Conservation (phyloP, 2,329 filamentous ascomycete genomes). For the Fusarium sp. region DNA sequence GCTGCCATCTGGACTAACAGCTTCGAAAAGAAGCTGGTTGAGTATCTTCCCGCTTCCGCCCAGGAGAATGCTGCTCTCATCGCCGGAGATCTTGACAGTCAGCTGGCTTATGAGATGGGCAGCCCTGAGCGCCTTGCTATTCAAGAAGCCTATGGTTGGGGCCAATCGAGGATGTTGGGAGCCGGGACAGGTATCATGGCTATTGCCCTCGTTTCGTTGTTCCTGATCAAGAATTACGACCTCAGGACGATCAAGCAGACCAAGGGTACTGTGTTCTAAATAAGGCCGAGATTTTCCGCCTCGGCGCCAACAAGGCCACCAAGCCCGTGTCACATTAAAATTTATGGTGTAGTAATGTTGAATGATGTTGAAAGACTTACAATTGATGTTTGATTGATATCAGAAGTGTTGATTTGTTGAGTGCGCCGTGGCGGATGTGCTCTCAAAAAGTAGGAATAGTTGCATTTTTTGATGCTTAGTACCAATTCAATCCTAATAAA, state of each 20-base stretch:
- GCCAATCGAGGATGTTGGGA: slow-evolving; percentile 61
- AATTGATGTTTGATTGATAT: background rate
- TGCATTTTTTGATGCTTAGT: background rate
- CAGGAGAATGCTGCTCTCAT: slow-evolving; percentile 57
- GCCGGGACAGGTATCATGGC: slow-evolving; percentile 50
- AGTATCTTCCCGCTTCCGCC: slow-evolving; percentile 60
- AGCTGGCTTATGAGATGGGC: slow-evolving; percentile 62
- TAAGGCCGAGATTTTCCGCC: background rate
- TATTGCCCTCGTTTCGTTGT: slow-evolving; percentile 51
- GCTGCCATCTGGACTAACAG: slow-evolving; percentile 49
- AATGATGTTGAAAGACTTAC: background rate
- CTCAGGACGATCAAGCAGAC: slow-evolving; percentile 60
- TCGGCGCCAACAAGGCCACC: too few species aligned
- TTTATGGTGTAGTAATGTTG: slow-evolving; percentile 11
- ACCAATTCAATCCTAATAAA: slow-evolving; percentile 12
- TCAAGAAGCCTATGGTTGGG: slow-evolving; percentile 67
- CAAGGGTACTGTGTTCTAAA: slow-evolving; percentile 63
- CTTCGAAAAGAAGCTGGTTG: slow-evolving; percentile 56
- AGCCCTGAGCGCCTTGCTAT: slow-evolving; percentile 61
- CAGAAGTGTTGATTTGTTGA: background rate
- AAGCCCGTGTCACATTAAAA: background rate
- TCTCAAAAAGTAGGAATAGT: background rate
- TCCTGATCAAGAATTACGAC: slow-evolving; percentile 63
- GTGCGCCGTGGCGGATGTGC: too few species aligned
- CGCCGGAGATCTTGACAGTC: slow-evolving; percentile 63